Percentiles rank a stretch among this genome's conserved stretches.
phyloP scores from a whole-genome alignment of 2,329 filamentous ascomycete species.

The Colletotrichum echinochloae region DNA sequence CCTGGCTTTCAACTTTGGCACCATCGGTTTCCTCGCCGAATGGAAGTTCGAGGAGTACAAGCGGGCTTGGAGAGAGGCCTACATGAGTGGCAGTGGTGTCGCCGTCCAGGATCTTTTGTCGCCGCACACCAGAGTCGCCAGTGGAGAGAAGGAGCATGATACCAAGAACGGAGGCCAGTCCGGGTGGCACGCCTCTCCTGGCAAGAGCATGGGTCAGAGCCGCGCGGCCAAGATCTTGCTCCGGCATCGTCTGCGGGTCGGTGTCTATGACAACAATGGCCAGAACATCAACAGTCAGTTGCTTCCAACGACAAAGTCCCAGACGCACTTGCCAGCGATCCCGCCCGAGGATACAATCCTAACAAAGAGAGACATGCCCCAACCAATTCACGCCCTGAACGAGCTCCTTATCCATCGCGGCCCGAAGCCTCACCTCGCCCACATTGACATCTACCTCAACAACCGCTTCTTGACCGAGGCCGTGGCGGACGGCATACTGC shows the following conservation, averaged over 20 bases:
- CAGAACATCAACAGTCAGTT: conserved; percentile 66
- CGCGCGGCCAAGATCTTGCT: conserved; percentile 85
- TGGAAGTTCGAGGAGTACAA: conserved; percentile 97
- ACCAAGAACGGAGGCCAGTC: conserved; percentile 39
- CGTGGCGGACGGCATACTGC: conserved; percentile 93
- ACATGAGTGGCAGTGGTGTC: conserved; percentile 77
- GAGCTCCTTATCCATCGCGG: conserved; percentile 95
- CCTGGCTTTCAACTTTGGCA: conserved; percentile 96
- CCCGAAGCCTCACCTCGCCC: conserved; percentile 87
- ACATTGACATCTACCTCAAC: conserved; percentile 92
- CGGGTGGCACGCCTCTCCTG: conserved; percentile 79
- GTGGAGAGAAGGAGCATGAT: conserved; percentile 45
- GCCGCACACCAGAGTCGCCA: conserved; percentile 54
- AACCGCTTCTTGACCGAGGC: conserved; percentile 92
- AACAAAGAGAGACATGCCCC: conserved; percentile 44
- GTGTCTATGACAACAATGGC: conserved; percentile 80
- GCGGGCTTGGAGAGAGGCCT: conserved; percentile 90
- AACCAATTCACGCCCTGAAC: conserved; percentile 81
- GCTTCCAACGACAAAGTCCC: conserved; percentile 57
- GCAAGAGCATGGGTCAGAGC: conserved; percentile 82
- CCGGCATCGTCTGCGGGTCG: conserved; percentile 87
- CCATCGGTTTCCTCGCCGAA: conserved; percentile 92
- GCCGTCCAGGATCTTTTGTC: conserved; percentile 58
- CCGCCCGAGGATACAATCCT: conserved; percentile 40
- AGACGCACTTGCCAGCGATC: conserved; percentile 48